Percentiles rank a stretch among this genome's conserved stretches.
phyloP scores from a whole-genome alignment of 306 rosid species.

The Vigna reflexopilosa region DNA sequence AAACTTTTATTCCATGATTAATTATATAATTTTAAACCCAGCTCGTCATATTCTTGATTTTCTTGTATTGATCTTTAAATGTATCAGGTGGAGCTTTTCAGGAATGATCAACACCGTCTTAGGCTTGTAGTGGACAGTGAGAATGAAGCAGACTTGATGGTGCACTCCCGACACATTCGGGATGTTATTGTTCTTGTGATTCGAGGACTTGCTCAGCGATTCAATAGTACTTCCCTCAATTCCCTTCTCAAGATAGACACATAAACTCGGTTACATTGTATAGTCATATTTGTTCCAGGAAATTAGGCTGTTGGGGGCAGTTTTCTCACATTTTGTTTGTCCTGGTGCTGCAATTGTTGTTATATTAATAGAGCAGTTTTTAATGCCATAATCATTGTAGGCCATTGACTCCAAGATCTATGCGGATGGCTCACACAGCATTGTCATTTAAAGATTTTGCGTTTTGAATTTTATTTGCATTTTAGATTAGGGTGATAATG shows the following conservation, averaged over 20 bases:
- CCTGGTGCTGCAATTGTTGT: slow-evolving; percentile 26
- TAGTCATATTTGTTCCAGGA: slow-evolving; percentile 36
- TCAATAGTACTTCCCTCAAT: slow-evolving; percentile 96
- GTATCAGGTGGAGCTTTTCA: slow-evolving; percentile 87
- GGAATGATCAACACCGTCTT: slow-evolving; percentile 92
- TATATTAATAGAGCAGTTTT: slow-evolving; percentile 26
- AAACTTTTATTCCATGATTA: slow-evolving; percentile 5
- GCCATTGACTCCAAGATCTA: slow-evolving; percentile 24
- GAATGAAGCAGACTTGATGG: slow-evolving; percentile 88
- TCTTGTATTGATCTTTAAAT: slow-evolving; percentile 34
- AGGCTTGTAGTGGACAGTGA: slow-evolving; percentile 85
- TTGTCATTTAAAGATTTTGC: slow-evolving; percentile 1
- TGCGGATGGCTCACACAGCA: neutral
- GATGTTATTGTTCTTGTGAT: slow-evolving; percentile 91
- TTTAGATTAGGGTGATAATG: neutral
- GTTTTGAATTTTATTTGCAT: neutral
- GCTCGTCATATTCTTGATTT: slow-evolving; percentile 21
- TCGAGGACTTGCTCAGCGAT: slow-evolving; percentile 94
- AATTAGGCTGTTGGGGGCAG: slow-evolving; percentile 34
- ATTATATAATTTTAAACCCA: neutral
- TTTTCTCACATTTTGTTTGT: slow-evolving; percentile 29
- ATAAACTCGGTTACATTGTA: slow-evolving; percentile 43
- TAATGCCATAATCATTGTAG: slow-evolving; percentile 21
- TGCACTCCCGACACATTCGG: slow-evolving; percentile 95
- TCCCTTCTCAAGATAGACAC: slow-evolving; percentile 94